Evolutionary conservation across 805 yeast species (phyloP).

Genomic region (Cyberlindnera saturnus): DNA sequence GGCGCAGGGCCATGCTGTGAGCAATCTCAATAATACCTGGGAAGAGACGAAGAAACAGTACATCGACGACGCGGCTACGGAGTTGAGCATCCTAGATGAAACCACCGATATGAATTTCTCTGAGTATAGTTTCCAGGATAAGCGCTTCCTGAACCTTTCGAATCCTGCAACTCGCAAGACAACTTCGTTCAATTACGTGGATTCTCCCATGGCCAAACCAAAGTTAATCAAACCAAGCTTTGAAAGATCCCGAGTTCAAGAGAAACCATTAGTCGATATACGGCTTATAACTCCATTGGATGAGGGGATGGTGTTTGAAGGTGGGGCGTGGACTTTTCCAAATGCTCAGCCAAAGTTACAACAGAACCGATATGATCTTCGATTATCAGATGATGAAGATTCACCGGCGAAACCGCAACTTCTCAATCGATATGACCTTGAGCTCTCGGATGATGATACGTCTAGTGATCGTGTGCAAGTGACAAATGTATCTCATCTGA

Average conservation of each 20-base stretch:
- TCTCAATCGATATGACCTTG: not conserved
- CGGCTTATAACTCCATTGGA: constrained; percentile 21
- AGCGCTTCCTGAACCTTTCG: constrained; percentile 10
- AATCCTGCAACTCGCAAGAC: constrained; percentile 13
- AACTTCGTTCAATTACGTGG: constrained; percentile 16
- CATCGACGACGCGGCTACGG: constrained; percentile 5
- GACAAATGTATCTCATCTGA: constrained; percentile 37
- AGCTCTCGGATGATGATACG: constrained; percentile 2
- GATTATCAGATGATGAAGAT: not conserved
- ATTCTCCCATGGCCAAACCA: constrained; percentile 23
- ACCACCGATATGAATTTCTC: constrained; percentile 3
- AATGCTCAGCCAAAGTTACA: not conserved
- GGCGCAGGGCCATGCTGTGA: constrained; percentile 2
- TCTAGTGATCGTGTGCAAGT: constrained; percentile 22
- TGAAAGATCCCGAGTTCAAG: constrained; percentile 1
- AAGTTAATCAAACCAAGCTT: constrained; percentile 10
- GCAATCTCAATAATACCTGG: constrained; percentile 14
- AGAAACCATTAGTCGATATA: constrained; percentile 3
- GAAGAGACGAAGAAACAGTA: constrained; percentile 18
- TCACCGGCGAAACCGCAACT: not conserved
- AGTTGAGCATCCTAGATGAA: not conserved
- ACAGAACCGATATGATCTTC: too few relatives aligned
- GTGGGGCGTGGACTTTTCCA: constrained; percentile 17
- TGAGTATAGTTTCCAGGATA: constrained; percentile 22
- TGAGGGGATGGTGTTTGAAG: constrained; percentile 18